These are phyloP conservation scores for Aureobasidium lini DNA, from an alignment of 2,329 filamentous ascomycete genomes.

Conservation along the genomic window DNA sequence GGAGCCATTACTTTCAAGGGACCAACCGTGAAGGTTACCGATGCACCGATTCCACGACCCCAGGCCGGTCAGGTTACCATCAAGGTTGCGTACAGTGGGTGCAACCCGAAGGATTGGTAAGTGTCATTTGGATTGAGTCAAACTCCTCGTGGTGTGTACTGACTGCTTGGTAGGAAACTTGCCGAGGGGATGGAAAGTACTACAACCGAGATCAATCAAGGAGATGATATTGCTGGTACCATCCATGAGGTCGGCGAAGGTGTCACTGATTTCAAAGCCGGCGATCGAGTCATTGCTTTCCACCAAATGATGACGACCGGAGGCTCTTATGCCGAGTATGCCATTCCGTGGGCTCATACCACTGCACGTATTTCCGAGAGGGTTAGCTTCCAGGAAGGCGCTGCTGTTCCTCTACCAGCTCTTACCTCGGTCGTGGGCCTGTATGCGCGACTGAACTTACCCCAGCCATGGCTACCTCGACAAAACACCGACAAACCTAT, in stretches of 20 bases:
- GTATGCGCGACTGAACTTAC: slow-evolving; percentile 40
- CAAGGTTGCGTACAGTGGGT: slow-evolving; percentile 12
- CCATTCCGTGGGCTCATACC: slow-evolving; percentile 33
- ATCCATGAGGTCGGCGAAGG: slow-evolving; percentile 18
- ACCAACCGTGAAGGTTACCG: too few species aligned
- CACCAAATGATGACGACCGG: slow-evolving; percentile 32
- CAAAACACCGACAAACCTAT: slow-evolving; percentile 44
- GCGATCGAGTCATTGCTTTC: slow-evolving; percentile 21
- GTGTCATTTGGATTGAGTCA: slow-evolving; percentile 6
- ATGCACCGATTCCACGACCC: too few species aligned
- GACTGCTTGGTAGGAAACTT: too few species aligned
- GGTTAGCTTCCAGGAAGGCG: slow-evolving; percentile 36
- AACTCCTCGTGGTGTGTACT: neutral
- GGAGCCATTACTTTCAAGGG: too few species aligned
- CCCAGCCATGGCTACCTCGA: slow-evolving; percentile 41
- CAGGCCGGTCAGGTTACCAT: slow-evolving; percentile 5
- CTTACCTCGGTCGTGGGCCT: slow-evolving; percentile 48
- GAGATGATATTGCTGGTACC: slow-evolving; percentile 13
- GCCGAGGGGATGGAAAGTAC: too few species aligned
- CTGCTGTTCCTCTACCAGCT: slow-evolving; percentile 49
- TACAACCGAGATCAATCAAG: slow-evolving; percentile 20
- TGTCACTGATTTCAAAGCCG: slow-evolving; percentile 18
- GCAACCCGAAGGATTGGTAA: slow-evolving; percentile 17
- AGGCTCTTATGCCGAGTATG: slow-evolving; percentile 38
- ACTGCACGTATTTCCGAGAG: slow-evolving; percentile 36